These are phyloP conservation scores for Whalleya microplaca DNA, from an alignment of 2,329 filamentous ascomycete species.

Conservation along the genomic window DNA sequence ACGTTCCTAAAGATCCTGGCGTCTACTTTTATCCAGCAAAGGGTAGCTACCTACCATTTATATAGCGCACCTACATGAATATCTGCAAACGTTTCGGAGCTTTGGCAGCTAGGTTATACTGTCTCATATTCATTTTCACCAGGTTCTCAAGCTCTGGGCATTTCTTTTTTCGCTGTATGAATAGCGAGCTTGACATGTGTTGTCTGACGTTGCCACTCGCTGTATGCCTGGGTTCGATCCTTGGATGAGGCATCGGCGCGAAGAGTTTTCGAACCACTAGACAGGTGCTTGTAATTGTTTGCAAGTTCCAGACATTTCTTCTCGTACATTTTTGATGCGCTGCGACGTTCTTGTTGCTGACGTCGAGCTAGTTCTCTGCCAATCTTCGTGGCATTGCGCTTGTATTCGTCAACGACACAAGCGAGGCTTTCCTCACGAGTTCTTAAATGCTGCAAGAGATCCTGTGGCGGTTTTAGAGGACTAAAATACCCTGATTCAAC, in stretches of 20 bases:
- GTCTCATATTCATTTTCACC: not conserved
- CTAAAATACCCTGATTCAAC: not conserved
- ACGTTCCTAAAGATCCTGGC: not conserved
- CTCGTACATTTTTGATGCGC: slow-evolving; percentile 3
- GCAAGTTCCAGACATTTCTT: slow-evolving; percentile 12
- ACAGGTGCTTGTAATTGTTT: slow-evolving; percentile 12
- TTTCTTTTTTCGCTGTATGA: slow-evolving; percentile 13
- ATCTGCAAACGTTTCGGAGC: not conserved
- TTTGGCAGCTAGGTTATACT: not conserved
- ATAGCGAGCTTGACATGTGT: slow-evolving; percentile 11
- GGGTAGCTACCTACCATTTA: not conserved
- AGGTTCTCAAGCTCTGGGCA: slow-evolving; percentile 1
- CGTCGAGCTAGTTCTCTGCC: slow-evolving; percentile 7
- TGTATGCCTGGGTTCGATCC: slow-evolving; percentile 12
- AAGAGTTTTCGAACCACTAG: slow-evolving; percentile 10
- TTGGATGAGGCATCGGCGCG: slow-evolving; percentile 13
- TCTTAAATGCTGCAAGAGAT: slow-evolving; percentile 20
- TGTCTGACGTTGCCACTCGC: slow-evolving; percentile 18
- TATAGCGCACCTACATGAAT: not conserved
- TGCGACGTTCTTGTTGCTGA: slow-evolving; percentile 15
- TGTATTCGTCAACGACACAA: slow-evolving; percentile 20
- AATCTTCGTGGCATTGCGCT: slow-evolving; percentile 18
- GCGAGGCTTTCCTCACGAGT: slow-evolving; percentile 20
- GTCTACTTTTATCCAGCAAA: not conserved
- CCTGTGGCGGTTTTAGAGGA: slow-evolving; percentile 9